Conservation (phyloP, 2,329 filamentous ascomycete species). For the Aspergillus fumigatus region DNA sequence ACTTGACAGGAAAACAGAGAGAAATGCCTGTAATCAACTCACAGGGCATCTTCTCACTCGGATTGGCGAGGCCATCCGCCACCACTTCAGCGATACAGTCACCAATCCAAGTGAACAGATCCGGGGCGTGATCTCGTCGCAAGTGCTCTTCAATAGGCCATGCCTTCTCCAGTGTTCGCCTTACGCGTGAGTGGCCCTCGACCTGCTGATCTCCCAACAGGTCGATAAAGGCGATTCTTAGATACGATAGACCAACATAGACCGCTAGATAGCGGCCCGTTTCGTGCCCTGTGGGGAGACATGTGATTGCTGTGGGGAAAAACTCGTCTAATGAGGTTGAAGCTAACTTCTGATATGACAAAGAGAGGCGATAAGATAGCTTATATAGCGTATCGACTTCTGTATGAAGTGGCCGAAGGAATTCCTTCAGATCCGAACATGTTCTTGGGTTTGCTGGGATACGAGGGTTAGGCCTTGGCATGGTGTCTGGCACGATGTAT, state of each 20-base stretch:
- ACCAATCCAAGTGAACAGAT: constrained; percentile 72
- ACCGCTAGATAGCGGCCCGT: constrained; percentile 51
- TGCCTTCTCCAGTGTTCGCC: constrained; percentile 60
- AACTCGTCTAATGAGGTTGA: constrained; percentile 38
- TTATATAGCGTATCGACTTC: constrained; percentile 28
- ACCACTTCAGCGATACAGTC: constrained; percentile 68
- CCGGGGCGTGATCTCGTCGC: constrained; percentile 65
- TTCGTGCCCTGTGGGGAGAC: constrained; percentile 45
- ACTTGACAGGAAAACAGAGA: constrained; percentile 43
- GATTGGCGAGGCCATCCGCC: constrained; percentile 39
- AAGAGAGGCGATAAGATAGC: constrained; percentile 34
- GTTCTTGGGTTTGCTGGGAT: not conserved
- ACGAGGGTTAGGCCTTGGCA: not conserved
- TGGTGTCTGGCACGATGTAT: not conserved
- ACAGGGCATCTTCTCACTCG: constrained; percentile 23
- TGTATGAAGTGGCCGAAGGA: constrained; percentile 28
- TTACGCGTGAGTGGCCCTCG: constrained; percentile 46
- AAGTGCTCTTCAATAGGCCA: constrained; percentile 72
- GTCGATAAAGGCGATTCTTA: constrained; percentile 51
- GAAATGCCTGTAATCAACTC: constrained; percentile 39
- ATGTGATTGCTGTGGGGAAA: constrained; percentile 39
- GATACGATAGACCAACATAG: constrained; percentile 49
- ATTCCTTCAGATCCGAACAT: constrained; percentile 17
- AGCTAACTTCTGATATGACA: constrained; percentile 34
- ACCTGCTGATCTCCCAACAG: constrained; percentile 36